Evolutionary conservation across 257 asterid genomes (phyloP).

Genomic region (Euphrasia confusa): DNA sequence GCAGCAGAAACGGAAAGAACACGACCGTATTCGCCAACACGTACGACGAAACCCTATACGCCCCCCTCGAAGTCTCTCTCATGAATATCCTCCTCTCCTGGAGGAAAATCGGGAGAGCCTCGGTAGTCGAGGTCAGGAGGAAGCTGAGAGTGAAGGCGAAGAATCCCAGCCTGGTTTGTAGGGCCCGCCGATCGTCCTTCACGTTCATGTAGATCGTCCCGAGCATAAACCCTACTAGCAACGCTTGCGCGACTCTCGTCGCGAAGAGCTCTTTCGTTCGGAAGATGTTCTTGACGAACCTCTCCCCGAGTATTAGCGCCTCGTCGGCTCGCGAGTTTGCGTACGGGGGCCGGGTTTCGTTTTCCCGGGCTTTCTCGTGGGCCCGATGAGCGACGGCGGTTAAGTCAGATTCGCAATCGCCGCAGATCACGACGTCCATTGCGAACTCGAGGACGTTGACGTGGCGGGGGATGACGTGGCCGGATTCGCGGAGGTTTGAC

Average conservation of each 20-base stretch:
- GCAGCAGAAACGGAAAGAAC: constrained; percentile 59
- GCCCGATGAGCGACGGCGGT: neutral
- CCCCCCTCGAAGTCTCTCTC: constrained; percentile 70
- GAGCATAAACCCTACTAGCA: constrained; percentile 53
- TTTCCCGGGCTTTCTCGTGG: no score
- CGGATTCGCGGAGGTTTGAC: constrained; percentile 34
- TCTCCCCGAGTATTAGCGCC: constrained; percentile 44
- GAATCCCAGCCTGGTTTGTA: constrained; percentile 68
- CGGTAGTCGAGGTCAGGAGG: constrained; percentile 68
- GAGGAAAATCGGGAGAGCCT: constrained; percentile 77
- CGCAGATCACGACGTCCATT: constrained; percentile 42
- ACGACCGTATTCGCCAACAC: constrained; percentile 68
- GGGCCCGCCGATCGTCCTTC: constrained; percentile 30
- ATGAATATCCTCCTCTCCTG: constrained; percentile 64
- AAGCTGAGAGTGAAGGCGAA: constrained; percentile 77
- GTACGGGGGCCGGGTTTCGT: constrained; percentile 15
- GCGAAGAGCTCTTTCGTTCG: constrained; percentile 72
- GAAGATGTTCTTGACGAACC: constrained; percentile 66
- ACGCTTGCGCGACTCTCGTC: constrained; percentile 52
- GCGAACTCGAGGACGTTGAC: constrained; percentile 79
- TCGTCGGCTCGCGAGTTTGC: constrained; percentile 46
- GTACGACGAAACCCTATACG: constrained; percentile 78
- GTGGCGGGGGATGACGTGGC: constrained; percentile 51
- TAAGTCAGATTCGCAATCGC: no score
- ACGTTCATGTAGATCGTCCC: constrained; percentile 72